Conservation (phyloP, 1,139 yeast genomes). For the Meyerozyma elateridarum region DNA sequence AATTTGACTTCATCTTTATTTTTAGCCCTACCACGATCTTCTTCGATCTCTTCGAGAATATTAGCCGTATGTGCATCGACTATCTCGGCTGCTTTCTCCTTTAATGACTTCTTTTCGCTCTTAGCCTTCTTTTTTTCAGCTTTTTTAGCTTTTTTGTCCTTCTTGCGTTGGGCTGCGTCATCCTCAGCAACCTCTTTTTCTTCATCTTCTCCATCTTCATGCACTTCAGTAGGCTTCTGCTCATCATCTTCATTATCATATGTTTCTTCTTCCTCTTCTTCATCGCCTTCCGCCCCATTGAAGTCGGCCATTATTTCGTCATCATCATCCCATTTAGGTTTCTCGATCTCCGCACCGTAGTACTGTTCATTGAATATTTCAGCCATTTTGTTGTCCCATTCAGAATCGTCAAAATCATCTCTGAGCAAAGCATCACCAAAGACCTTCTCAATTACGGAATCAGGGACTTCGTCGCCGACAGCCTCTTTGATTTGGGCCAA, state of each 20-base stretch:
- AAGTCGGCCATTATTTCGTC: conserved; percentile 25
- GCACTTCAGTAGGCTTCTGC: conserved; percentile 17
- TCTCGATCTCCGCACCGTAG: conserved; percentile 51
- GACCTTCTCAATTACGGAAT: conserved; percentile 56
- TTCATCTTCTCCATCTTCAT: conserved; percentile 31
- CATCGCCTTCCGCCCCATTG: conserved; percentile 11
- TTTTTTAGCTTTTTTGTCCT: conserved; percentile 46
- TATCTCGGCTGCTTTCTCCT: conserved; percentile 66
- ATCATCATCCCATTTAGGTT: conserved; percentile 35
- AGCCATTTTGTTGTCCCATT: conserved; percentile 88
- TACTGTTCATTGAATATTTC: conserved; percentile 81
- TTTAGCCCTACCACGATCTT: conserved; percentile 52
- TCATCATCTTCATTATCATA: conserved; percentile 14
- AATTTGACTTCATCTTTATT: conserved; percentile 49
- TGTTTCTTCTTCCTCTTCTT: conserved; percentile 17
- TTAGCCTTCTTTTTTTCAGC: conserved; percentile 57
- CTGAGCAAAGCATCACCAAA: conserved; percentile 73
- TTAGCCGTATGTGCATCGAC: conserved; percentile 43
- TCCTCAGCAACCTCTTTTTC: conserved; percentile 28
- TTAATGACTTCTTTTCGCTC: conserved; percentile 57
- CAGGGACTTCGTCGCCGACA: conserved; percentile 71
- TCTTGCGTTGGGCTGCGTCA: conserved; percentile 27
- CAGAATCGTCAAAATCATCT: conserved; percentile 85
- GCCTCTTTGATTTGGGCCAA: conserved; percentile 74
- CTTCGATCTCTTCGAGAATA: conserved; percentile 60